Conservation (phyloP, 148 eudicot species). For the Chenopodium suecicum region DNA sequence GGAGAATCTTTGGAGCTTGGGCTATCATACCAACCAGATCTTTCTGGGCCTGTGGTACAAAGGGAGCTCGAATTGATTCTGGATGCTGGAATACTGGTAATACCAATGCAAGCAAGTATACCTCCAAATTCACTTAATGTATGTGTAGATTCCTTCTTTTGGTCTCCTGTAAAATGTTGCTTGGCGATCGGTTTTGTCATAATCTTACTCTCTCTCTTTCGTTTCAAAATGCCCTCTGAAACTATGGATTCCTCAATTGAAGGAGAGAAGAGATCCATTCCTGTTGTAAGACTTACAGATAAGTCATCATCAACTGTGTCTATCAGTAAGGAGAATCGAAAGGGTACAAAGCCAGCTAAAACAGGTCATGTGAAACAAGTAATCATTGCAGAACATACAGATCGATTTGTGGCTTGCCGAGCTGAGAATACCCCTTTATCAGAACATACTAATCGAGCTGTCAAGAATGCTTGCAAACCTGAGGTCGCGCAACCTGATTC, state of each 20-base stretch:
- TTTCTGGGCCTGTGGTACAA: conserved; percentile 47
- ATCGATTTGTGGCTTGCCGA: conserved; percentile 16
- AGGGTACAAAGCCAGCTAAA: conserved; percentile 29
- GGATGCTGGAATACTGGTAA: conserved; percentile 59
- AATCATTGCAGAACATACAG: conserved; percentile 18
- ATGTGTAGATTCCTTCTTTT: conserved; percentile 49
- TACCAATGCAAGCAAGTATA: conserved; percentile 81
- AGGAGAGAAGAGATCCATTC: conserved; percentile 35
- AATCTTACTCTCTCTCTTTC: conserved; percentile 33
- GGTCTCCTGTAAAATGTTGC: conserved; percentile 39
- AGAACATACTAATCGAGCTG: conserved; percentile 8
- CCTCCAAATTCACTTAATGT: conserved; percentile 40
- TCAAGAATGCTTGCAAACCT: conserved; percentile 31
- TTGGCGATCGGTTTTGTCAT: conserved; percentile 35
- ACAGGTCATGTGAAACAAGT: conserved; percentile 26
- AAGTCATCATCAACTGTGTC: conserved; percentile 31
- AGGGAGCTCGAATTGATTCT: conserved; percentile 75
- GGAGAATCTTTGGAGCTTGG: conserved; percentile 59
- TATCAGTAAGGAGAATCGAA: conserved; percentile 22
- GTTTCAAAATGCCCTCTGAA: conserved; percentile 29
- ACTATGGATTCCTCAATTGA: conserved; percentile 31
- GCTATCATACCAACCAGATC: conserved; percentile 61
- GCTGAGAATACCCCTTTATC: conserved; percentile 3
- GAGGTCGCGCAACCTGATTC: conserved; percentile 38
- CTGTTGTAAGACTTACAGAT: conserved; percentile 23